Evolutionary conservation across 2,329 filamentous ascomycete genomes (phyloP).

Genomic region (Monilinia aucupariae): DNA sequence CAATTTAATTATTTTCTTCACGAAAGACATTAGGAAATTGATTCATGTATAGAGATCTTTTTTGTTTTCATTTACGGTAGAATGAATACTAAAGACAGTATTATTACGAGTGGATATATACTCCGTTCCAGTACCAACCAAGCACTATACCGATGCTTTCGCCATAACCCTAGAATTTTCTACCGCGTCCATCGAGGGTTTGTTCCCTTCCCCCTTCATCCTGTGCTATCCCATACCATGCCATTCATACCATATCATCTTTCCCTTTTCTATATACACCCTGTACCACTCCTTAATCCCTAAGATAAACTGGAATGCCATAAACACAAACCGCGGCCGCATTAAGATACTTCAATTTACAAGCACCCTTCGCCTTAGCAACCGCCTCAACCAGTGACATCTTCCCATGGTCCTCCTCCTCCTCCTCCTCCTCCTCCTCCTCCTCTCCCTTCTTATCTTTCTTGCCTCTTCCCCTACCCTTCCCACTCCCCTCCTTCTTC

Average conservation of each 20-base stretch:
- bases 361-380: constrained; percentile 66
- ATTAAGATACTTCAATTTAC: constrained; percentile 84
- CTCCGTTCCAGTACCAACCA: not conserved
- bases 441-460: constrained; percentile 29
- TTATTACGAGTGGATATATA: not conserved
- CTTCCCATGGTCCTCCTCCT: constrained; percentile 34
- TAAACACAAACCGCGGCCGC: constrained; percentile 92
- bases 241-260: not conserved
- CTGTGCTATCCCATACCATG: not conserved
- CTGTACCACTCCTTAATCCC: constrained; percentile 13
- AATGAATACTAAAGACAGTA: not conserved
- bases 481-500: constrained; percentile 29
- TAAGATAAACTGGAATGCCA: constrained; percentile 73
- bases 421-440: constrained; percentile 26
- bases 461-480: constrained; percentile 31
- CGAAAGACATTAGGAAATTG: no score
- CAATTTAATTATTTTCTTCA: no score
- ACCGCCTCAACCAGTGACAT: constrained; percentile 76
- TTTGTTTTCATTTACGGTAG: not conserved
- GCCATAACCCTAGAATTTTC: not conserved
- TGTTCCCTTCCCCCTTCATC: not conserved
- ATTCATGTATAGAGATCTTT: not conserved
- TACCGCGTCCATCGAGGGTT: not conserved
- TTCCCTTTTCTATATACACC: not conserved
- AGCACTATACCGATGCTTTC: not conserved